Base-by-base conservation (phyloP, 2,329 filamentous ascomycete genomes). In the Endocalyx cinctus region DNA sequence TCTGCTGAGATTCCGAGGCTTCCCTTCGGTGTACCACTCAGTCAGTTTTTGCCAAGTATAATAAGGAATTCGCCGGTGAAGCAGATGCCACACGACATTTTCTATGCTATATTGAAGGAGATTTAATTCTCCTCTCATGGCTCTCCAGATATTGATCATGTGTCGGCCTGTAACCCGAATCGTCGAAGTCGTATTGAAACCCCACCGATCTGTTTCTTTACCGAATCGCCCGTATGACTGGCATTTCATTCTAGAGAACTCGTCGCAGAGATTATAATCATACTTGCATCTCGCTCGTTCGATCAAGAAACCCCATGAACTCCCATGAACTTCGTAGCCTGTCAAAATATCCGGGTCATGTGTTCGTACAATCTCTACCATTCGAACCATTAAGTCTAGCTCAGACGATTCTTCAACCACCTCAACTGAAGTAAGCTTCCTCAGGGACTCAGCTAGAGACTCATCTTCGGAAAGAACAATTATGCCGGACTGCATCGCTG, bases 111-210 rank as follows among this genome's bases (percentile, higher is more conserved):
- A 97, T 54, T 96, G 89, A 10, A 95, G 71, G 17, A 98, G 66
- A 47, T 89, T 94, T 17, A 98, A 64, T 60, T 96, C 90, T n/a
- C 82, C 78, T 37, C 87, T 77, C 89, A 98, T 96, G 1, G 89
- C 88, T 48, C 90, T 77, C 88, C 92, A 97, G 28, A 97, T 84
- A 48, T 97, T 97, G 64, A 98, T 89, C 72, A 94, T 87, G 55
- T 97, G 90, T 41, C 92, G 76, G 5, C 92, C 92, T 0, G 89
- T 96, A n/a, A 98, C 77, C 36, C 81, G 80, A 46, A 97, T 88
- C 3, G 87, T 90, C 3, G 88, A 95, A 0, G 89, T 94, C 34
- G 89, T 88, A 42, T 87, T 92, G 65, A 94, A 95, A 0, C 89
- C 90, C 90, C 90, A 97, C 44, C 79, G 75, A 57, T 96, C 89